Evolutionary conservation across 1,139 yeast species (phyloP), one percentile per base, ranked within the genome.

Genomic region (Oligophagozyma castellii): DNA sequence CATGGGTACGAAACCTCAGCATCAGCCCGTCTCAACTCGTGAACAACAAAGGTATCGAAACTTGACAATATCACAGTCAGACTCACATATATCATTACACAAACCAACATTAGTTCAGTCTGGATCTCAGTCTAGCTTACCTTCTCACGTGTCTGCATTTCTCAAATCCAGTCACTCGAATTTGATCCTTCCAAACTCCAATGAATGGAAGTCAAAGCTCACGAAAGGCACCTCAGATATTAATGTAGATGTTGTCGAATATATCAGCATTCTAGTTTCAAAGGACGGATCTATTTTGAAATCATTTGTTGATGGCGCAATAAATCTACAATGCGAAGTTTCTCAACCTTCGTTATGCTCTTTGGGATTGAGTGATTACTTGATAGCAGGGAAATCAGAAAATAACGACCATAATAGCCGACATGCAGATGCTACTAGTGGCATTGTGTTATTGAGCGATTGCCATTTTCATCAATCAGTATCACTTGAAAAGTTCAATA

Each of bases 391-490:
- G 3, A 43, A 44, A 26, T 36, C 35, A 13, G 53, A 48, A 22
- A 38, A 18, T 12, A 29, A 29, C 8, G 23, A 29, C 24, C 18
- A 43, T 14, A 49, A 44, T 28, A 48, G 49, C 18, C 58, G 59
- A 4, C 48, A 55, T 14, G 55, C 55, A 11, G 51, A 53, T 22
- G 63, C 67, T 1, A 63, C 65, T 3, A 61, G 67, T 1, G 67
- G 70, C 1, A 57, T 65, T 25, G 81, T 73, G 13, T 53, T 63
- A 1, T 55, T 83, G 10, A 81, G 76, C 41, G 93, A 83, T 50
- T 74, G 83, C 43, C 83, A 79, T 41, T 80, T 86, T 55, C 96
- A 89, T 53, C 92, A 81, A 43, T 78, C 93, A 53, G 94, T 81
- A 20, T 67, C 77, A 32, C 58, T 80, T 29, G 69, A 73, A 24